Evolutionary conservation across 129 eudicot species (phyloP).

Genomic region (Sambucus nigra): DNA sequence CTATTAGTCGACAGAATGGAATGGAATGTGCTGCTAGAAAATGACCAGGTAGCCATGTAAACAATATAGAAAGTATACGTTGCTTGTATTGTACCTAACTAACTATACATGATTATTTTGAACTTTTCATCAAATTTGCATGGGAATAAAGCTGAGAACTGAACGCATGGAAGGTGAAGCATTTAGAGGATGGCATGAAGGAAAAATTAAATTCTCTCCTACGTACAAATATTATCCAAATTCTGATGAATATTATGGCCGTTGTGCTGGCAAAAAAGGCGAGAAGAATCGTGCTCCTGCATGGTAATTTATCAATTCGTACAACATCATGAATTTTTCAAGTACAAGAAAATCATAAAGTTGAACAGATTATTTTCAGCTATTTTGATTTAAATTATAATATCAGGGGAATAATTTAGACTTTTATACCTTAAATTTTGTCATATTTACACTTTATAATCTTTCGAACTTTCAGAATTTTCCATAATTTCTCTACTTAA

Average conservation of each 20-base stretch:
- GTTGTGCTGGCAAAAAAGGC: slow-evolving; percentile 16
- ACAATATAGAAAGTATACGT: not conserved
- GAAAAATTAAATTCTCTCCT: slow-evolving; percentile 51
- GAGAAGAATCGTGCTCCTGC: slow-evolving; percentile 70
- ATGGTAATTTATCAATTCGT: slow-evolving; percentile 31
- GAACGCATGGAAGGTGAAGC: slow-evolving; percentile 53
- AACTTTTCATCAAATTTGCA: not conserved
- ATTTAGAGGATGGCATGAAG: slow-evolving; percentile 72
- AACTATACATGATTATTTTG: not conserved
- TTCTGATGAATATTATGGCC: slow-evolving; percentile 46
- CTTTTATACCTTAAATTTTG: no score
- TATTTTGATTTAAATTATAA: no score
- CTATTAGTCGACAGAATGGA: slow-evolving; percentile 38
- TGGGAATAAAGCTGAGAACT: slow-evolving; percentile 34
- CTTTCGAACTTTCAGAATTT: no score
- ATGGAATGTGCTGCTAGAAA: slow-evolving; percentile 43
- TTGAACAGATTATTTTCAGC: no score
- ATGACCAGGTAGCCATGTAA: slow-evolving; percentile 53
- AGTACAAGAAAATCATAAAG: not conserved
- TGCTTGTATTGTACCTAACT: not conserved
- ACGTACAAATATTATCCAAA: slow-evolving; percentile 60
- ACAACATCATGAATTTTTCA: not conserved
- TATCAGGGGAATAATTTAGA: no score
- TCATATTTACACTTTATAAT: no score
- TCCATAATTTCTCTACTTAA: no score